Percentiles rank a stretch among this genome's conserved stretches.
phyloP scores from a whole-genome alignment of 2,329 filamentous ascomycete genomes.

The Venturia asperata region DNA sequence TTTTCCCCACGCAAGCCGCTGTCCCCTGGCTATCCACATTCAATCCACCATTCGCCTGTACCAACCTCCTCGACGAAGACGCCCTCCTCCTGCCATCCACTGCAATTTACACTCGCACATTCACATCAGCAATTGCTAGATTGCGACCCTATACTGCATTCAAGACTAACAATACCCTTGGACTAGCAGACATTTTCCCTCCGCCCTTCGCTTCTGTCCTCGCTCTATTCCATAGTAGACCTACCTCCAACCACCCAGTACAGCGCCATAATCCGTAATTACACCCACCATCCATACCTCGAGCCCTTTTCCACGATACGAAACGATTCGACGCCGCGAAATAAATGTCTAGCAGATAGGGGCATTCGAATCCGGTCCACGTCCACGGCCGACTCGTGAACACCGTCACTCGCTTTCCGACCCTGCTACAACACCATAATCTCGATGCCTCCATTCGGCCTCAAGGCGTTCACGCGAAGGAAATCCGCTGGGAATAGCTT shows the following conservation, averaged over 20 bases:
- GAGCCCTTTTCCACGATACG: not conserved
- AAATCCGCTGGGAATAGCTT: slow-evolving; percentile 19
- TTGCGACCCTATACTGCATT: not conserved
- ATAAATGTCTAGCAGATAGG: slow-evolving; percentile 1
- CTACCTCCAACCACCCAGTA: not conserved
- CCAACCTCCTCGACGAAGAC: slow-evolving; percentile 7
- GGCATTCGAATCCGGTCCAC: not conserved
- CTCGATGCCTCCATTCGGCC: slow-evolving; percentile 8
- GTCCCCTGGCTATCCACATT: slow-evolving; percentile 18
- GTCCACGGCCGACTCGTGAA: not conserved
- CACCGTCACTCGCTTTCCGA: not conserved
- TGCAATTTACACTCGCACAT: not conserved
- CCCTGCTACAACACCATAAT: not conserved
- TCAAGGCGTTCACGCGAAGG: slow-evolving; percentile 9
- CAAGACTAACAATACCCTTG: not conserved
- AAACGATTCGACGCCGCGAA: not conserved
- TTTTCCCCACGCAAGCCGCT: slow-evolving; percentile 17
- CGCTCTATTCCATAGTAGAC: not conserved
- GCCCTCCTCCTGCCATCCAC: not conserved
- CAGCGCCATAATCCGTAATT: not conserved
- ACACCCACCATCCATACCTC: not conserved
- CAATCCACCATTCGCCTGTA: not conserved
- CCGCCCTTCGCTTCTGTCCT: not conserved
- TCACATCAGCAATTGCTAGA: not conserved
- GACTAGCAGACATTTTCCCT: not conserved